phyloP scores from a whole-genome alignment of 2,329 filamentous ascomycete species.

The Teratosphaeria epicoccoides region DNA sequence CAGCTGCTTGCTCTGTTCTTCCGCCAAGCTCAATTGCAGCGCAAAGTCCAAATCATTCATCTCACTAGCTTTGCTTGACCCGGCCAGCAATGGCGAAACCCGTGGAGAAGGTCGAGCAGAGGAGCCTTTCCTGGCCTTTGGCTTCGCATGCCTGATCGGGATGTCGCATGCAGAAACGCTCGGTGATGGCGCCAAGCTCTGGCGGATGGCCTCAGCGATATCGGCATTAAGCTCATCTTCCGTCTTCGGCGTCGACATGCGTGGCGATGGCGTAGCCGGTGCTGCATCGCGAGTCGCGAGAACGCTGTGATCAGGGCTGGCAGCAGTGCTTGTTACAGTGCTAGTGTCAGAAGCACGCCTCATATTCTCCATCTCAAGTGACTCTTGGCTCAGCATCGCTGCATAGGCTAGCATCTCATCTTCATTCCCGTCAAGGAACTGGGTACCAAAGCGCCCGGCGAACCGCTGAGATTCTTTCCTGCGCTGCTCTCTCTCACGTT shows the following conservation, averaged over 20 bases:
- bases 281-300: conserved; percentile 19
- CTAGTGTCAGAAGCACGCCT: conserved; percentile 37
- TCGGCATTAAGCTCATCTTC: conserved; percentile 46
- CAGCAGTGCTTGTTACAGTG: conserved; percentile 28
- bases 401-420: conserved; percentile 55
- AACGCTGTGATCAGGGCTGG: conserved; percentile 27
- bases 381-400: conserved; percentile 51
- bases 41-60: conserved; percentile 51
- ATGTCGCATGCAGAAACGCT: conserved; percentile 29
- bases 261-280: conserved; percentile 15
- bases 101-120: conserved; percentile 15
- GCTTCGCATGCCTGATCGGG: conserved; percentile 36
- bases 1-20: conserved; percentile 38
- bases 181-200: conserved; percentile 30
- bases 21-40: conserved; percentile 50
- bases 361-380: conserved; percentile 39
- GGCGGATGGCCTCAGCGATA: conserved; percentile 52
- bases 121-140: conserved; percentile 17
- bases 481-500: conserved; percentile 57
- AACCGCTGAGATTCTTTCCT: conserved; percentile 60
- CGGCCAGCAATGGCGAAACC: conserved; percentile 23
- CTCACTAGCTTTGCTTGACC: conserved; percentile 32
- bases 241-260: conserved; percentile 22
- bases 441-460: conserved; percentile 72
- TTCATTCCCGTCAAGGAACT: conserved; percentile 52